Evolutionary conservation across 139 green algal genomes (phyloP), one percentile per base, ranked within the genome.

Genomic region (Zygnema cylindricum): DNA sequence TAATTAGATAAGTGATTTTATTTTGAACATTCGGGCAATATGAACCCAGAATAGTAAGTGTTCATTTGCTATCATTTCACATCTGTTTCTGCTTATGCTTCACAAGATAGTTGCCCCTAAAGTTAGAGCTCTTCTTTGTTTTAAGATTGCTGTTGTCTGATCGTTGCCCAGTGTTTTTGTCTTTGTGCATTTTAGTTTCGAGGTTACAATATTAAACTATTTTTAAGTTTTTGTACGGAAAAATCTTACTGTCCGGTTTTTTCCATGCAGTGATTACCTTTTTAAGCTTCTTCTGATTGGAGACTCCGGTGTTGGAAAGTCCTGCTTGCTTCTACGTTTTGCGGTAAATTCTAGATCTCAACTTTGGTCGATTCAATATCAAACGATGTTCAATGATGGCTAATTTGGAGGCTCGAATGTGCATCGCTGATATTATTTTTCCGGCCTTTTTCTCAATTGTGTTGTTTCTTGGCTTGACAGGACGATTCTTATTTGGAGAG

Each of bases 401-500:
- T 35, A 73, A 73, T 73, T 73, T 73, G 57, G 57, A 73, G 30
- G 25, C 30, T 30, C 30, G 57, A 73, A 35, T 30, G 57, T 25
- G 71, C 21, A 79, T 54, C 71, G 71, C 16, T 40, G 71, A 3
- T 40, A 79, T 41, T 43, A 43, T 54, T 16, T 79, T 79, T 7
- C 71, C 36, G 36, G 57, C 30, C 30, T 25, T 73, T 73, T 73
- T n/a, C n/a, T n/a, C n/a, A n/a, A n/a, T n/a, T n/a, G n/a, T n/a
- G n/a, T n/a, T n/a, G n/a, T n/a, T n/a, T 73, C n/a, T n/a, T n/a
- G n/a, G 23, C 1, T 82, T 87, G 43, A 22, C 93, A 98, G 95
- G 97, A 99, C 90, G 97, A 99, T 84, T 99, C 98, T 22, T 99
- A 99, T 94, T 98, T 97, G 42, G 98, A 99, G 94, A 98, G 94